Conservation (phyloP, 495 filamentous ascomycete genomes). For the Rhypophila decipiens region DNA sequence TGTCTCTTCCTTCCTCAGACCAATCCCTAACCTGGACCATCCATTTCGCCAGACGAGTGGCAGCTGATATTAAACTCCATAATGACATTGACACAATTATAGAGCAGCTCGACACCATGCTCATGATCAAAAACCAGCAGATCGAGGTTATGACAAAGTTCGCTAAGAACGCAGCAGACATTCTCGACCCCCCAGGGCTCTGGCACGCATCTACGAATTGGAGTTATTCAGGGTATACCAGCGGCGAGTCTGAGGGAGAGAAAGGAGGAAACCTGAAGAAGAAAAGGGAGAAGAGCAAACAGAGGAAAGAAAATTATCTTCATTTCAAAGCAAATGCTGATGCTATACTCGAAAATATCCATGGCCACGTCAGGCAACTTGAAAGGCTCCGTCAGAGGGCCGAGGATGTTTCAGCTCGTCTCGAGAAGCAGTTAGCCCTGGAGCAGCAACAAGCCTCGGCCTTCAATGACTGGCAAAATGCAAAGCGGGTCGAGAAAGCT, state of each 20-base stretch:
- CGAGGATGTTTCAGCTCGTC: slow-evolving; percentile 12
- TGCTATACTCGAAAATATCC: slow-evolving; percentile 7
- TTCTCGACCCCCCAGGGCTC: slow-evolving; percentile 19
- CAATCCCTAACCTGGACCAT: slow-evolving; percentile 60
- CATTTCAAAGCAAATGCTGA: slow-evolving; percentile 19
- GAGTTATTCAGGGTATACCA: neutral
- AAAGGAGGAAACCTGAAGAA: neutral
- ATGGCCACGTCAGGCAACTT: slow-evolving; percentile 15
- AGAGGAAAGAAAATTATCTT: slow-evolving; percentile 12
- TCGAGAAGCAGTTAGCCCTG: slow-evolving; percentile 45
- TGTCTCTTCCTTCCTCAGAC: neutral
- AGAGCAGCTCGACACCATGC: slow-evolving; percentile 69
- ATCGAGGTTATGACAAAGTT: slow-evolving; percentile 52
- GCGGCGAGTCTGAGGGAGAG: neutral
- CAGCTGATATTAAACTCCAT: slow-evolving; percentile 58
- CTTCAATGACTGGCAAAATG: slow-evolving; percentile 50
- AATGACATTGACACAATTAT: slow-evolving; percentile 64
- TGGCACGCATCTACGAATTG: slow-evolving; percentile 4
- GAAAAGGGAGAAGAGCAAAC: slow-evolving; percentile 4
- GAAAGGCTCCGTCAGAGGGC: slow-evolving; percentile 18
- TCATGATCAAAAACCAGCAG: slow-evolving; percentile 51
- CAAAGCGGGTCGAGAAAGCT: slow-evolving; percentile 51
- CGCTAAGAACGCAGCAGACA: slow-evolving; percentile 44
- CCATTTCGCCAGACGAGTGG: no score
- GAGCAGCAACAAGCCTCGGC: slow-evolving; percentile 62